Conservation (phyloP, 441 rosid genomes). For the Viola pubescens region DNA sequence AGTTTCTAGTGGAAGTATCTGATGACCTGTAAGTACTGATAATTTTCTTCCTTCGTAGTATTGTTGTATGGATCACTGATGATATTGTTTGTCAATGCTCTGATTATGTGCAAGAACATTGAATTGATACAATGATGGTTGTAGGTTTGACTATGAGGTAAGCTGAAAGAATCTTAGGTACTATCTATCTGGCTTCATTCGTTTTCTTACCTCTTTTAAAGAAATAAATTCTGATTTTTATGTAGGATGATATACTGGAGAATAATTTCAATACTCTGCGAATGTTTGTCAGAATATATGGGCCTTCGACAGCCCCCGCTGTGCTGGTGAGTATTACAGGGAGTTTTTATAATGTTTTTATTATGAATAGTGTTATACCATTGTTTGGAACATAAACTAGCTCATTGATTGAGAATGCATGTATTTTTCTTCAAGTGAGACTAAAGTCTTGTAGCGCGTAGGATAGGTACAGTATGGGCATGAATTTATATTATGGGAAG, state of each 20-base stretch:
- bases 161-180: constrained; percentile 6
- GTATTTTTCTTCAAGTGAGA: background rate
- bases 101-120: constrained; percentile 21
- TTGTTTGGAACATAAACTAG: background rate
- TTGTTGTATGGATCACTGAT: constrained; percentile 16
- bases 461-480: too few relatives aligned
- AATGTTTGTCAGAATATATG: constrained; percentile 70
- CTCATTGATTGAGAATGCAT: background rate
- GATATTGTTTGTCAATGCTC: constrained; percentile 15
- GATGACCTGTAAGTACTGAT: constrained; percentile 59
- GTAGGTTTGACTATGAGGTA: constrained; percentile 89
- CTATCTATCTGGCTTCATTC: constrained; percentile 5
- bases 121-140: constrained; percentile 12
- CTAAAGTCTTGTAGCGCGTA: too few relatives aligned
- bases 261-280: constrained; percentile 72
- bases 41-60: background rate
- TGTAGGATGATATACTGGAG: constrained; percentile 76
- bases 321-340: constrained; percentile 44
- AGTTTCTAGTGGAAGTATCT: constrained; percentile 79
- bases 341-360: background rate
- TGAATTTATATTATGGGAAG: too few relatives aligned
- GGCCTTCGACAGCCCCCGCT: constrained; percentile 56
- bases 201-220: background rate
- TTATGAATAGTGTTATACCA: background rate
- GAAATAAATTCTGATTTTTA: constrained; percentile 12